phyloP scores from a whole-genome alignment of 2,329 filamentous ascomycete genomes.

The Teratosphaeria gauchensis region DNA sequence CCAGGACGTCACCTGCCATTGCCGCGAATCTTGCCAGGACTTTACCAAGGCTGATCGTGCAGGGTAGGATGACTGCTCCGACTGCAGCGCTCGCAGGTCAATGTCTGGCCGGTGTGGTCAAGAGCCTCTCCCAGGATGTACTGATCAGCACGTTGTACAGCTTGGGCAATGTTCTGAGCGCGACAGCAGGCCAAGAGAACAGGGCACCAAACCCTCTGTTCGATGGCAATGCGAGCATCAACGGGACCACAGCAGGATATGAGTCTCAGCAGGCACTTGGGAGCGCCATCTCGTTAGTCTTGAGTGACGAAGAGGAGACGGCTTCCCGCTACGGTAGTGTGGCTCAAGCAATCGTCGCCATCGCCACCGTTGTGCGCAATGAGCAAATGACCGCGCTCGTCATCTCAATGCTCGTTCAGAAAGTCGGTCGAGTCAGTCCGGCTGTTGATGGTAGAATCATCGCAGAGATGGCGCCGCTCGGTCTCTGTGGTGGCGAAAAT shows the following conservation, averaged over 20 bases:
- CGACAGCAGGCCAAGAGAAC: constrained; percentile 48
- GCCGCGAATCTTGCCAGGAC: constrained; percentile 69
- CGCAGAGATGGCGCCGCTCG: constrained; percentile 66
- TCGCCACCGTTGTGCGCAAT: constrained; percentile 71
- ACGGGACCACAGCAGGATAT: constrained; percentile 9
- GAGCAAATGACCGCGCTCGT: constrained; percentile 88
- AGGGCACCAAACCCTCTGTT: constrained; percentile 34
- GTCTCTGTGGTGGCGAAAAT: constrained; percentile 63
- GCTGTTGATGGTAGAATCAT: constrained; percentile 79
- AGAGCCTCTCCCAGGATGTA: constrained; percentile 77
- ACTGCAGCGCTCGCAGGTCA: constrained; percentile 71
- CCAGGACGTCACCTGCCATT: constrained; percentile 61
- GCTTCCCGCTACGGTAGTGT: constrained; percentile 72
- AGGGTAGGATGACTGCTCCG: constrained; percentile 59
- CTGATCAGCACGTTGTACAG: constrained; percentile 94
- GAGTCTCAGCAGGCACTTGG: constrained; percentile 34
- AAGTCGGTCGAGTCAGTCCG: constrained; percentile 74
- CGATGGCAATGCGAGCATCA: constrained; percentile 35
- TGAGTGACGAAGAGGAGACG: constrained; percentile 68
- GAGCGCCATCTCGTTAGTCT: constrained; percentile 69
- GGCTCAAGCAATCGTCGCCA: constrained; percentile 90
- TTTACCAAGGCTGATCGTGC: constrained; percentile 78
- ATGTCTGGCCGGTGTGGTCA: constrained; percentile 72
- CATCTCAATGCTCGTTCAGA: constrained; percentile 93
- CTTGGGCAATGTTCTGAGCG: constrained; percentile 87